Base-by-base conservation (phyloP, 2,329 filamentous ascomycete species). In the Fusarium hostae region DNA sequence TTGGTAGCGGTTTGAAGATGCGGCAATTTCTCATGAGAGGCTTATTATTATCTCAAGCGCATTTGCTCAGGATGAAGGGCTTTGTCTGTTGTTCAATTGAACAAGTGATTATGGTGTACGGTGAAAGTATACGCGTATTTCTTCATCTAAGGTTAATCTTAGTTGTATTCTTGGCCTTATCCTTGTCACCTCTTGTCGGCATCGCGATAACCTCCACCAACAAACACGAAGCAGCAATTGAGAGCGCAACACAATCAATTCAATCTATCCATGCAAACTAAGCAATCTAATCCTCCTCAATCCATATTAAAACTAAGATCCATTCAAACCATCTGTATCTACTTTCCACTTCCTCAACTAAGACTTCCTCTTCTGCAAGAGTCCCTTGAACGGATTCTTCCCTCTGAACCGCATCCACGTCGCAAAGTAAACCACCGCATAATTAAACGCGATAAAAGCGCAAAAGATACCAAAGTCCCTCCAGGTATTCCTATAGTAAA, bases 361-460 rank as follows among this genome's bases (percentile, higher is more conserved):
- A 37, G 62, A 24, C n/a, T 71, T 72, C 15, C 58, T 45, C 73
- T 77, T 81, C 37, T 71, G 68, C 44, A 80, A 20, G 10, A 81
- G 5, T 2, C 75, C 71, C 66, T 78, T 80, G 6, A 84, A 45
- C 0, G 81, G 81, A 28, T 83, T 84, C 75, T 77, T 82, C 0
- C 79, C 82, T 41, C 78, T 76, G 64, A 83, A 84, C n/a, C 76
- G 75, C 55, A 83, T 41, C 76, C 78, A 84, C 0, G 83, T 84
- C 8, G 80, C 78, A 1, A 82, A 24, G 50, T 80, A 84, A 0
- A 84, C 78, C 3, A 84, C 48, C 2, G 62, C 68, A 57, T 83
- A 92, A 68, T 93, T 92, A 76, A 92, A 92, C 3, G 86, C 77
- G 24, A 91, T 87, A 74, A 88, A 93, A 0, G 83, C 88, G 77